phyloP scores from a whole-genome alignment of 164 flowering plant genomes.

The Kingdonia uniflora region DNA sequence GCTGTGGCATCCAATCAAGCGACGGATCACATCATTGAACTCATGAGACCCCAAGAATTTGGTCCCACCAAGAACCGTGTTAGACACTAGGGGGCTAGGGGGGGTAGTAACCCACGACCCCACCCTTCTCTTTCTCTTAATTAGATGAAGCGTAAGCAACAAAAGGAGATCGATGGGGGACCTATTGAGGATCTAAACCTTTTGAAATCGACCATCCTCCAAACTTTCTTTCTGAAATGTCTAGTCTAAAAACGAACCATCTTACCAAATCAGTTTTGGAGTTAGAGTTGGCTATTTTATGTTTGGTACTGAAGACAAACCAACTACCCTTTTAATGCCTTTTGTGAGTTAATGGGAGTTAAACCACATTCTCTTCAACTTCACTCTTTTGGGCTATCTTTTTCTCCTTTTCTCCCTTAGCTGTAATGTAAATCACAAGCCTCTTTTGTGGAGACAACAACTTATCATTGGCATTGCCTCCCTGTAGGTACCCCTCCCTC shows the following conservation, averaged over 20 bases:
- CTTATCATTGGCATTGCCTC: conserved; percentile 9
- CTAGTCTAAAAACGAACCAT: conserved; percentile 6
- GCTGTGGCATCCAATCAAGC: conserved; percentile 15
- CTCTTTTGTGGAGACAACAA: conserved; percentile 7
- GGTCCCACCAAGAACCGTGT: conserved; percentile 2
- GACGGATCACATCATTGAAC: conserved; percentile 16
- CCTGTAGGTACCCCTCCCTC: background rate
- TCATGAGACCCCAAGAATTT: too few species aligned
- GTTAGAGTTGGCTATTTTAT: background rate
- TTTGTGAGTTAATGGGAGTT: conserved; percentile 1
- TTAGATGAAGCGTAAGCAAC: conserved; percentile 13
- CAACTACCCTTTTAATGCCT: conserved; percentile 1
- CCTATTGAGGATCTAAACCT: conserved; percentile 5
- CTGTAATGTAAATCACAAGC: conserved; percentile 9
- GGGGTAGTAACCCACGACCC: conserved; percentile 6
- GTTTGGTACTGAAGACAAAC: conserved; percentile 13
- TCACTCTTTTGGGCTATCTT: conserved; percentile 9
- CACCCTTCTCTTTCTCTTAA: background rate
- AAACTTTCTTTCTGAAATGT: conserved; percentile 2
- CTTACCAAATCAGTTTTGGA: background rate
- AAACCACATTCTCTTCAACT: conserved; percentile 7
- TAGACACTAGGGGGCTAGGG: background rate
- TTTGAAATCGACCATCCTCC: conserved; percentile 14
- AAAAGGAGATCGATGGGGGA: conserved; percentile 18
- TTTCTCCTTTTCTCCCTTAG: too few species aligned